These are phyloP conservation scores for Vaccinium macrocarpon DNA, from an alignment of 148 eudicot genomes.

Conservation along the genomic window DNA sequence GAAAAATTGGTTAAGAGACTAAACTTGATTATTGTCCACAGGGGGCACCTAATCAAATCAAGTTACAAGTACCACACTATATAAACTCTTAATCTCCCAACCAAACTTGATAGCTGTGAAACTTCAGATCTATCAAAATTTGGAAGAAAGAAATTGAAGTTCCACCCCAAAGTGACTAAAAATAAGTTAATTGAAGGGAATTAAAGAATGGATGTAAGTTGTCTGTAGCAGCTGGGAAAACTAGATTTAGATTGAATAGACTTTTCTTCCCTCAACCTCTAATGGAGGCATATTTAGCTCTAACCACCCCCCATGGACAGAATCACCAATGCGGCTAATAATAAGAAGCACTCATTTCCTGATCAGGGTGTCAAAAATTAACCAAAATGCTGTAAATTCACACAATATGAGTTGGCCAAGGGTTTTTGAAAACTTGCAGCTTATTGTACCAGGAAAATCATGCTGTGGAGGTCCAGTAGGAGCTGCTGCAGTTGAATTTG, in stretches of 20 bases:
- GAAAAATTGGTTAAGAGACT: not conserved
- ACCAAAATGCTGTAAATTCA: not conserved
- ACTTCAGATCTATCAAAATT: not conserved
- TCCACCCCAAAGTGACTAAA: not conserved
- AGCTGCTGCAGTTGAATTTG: constrained; percentile 23
- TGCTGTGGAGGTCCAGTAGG: constrained; percentile 22
- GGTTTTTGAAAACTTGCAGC: not conserved
- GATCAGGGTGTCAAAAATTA: not conserved
- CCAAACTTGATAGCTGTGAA: not conserved
- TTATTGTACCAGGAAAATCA: constrained; percentile 47
- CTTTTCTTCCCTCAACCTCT: not conserved
- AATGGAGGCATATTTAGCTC: not conserved
- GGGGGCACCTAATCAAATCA: constrained; percentile 2
- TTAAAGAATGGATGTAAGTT: not conserved
- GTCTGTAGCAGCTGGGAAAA: not conserved
- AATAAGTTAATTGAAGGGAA: not conserved
- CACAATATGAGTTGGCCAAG: not conserved
- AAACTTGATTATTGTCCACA: no score
- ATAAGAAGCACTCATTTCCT: not conserved
- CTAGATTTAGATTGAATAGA: not conserved
- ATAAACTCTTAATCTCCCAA: not conserved
- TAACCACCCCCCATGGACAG: not conserved
- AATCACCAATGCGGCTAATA: not conserved
- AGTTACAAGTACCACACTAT: not conserved
- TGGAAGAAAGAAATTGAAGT: not conserved